A percentile compares a stretch with the other conserved stretches of the same genome.
Conservation (phyloP, 257 asterid genomes). For the Lantana camara region DNA sequence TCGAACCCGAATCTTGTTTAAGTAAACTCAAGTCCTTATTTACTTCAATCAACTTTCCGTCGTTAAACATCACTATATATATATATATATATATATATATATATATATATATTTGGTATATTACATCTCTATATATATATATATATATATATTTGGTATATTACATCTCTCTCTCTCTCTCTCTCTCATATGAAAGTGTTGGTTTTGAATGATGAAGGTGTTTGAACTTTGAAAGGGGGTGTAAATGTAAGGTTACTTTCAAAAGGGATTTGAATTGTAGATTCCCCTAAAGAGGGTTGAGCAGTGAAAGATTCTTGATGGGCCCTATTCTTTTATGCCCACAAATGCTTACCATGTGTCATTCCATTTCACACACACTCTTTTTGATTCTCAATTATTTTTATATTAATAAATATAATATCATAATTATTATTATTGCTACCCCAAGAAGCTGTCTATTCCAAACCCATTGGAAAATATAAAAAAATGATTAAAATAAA, state of each 20-base stretch:
- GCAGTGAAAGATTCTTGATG: constrained; percentile 50
- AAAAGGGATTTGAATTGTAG: constrained; percentile 45
- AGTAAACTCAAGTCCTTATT: too few relatives aligned
- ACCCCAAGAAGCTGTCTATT: constrained; percentile 52
- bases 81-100: too few relatives aligned
- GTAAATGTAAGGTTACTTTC: constrained; percentile 6
- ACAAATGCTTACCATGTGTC: constrained; percentile 46
- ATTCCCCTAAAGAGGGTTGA: constrained; percentile 41
- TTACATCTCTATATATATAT: too few relatives aligned
- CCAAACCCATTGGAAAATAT: constrained; percentile 53
- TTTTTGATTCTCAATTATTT: not conserved
- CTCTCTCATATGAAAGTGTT: constrained; percentile 21
- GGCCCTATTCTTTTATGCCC: constrained; percentile 33
- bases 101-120: too few relatives aligned
- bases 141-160: too few relatives aligned
- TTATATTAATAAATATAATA: too few relatives aligned
- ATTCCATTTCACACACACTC: constrained; percentile 42
- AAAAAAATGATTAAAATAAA: not conserved
- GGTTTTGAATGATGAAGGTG: constrained; percentile 34
- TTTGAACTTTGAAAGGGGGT: constrained; percentile 27
- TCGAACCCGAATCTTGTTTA: too few relatives aligned
- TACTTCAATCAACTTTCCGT: too few relatives aligned
- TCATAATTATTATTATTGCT: too few relatives aligned
- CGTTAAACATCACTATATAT: too few relatives aligned
- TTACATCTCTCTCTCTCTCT: too few relatives aligned